Evolutionary conservation across 805 yeast species (phyloP), one percentile per base, ranked within the genome.

Genomic region (Nakazawaea pomicola): DNA sequence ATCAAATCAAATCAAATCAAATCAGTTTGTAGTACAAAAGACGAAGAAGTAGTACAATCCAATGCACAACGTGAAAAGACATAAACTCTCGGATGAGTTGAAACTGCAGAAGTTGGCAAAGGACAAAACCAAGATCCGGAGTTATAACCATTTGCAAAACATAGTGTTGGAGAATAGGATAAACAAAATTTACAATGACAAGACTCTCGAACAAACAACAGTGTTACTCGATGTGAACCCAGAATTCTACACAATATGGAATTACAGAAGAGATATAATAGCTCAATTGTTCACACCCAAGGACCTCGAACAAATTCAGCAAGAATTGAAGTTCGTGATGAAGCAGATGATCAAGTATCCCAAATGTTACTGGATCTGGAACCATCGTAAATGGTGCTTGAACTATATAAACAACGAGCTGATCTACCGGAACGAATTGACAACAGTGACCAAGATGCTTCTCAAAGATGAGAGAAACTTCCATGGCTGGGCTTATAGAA

Each of bases 331-430:
- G 18, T 78, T 86, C 54, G 69, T 80, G 1, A 67, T 81, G 64
- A 60, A 57, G 0, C 74, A 78, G 48, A 61, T 93, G 50, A 74
- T 74, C 41, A 61, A 68, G 42, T 80, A 62, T 49, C 98, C 99
- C 1, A 93, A 93, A 57, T 87, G 90, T 30, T 93, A 93, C 56
- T 93, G 98, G 96, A 80, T 93, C 10, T 93, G 98, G 97, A 84
- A 81, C 51, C 97, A 93, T 57, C 68, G 99, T 28, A 63, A 74
- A 9, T 93, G 99, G 98, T 73, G 84, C 33, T 60, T 91, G 29
- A 50, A 54, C 0, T 23, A 39, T 28, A 76, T 82, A 9, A 62
- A 80, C 40, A 88, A 95, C 93, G 57, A 65, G n/a, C 56, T 53
- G 24, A 18, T 40, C 2, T 40, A 34, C 11, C 17, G 16, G n/a